Percentiles rank a stretch among this genome's conserved stretches.
These are phyloP conservation scores for Ganoderma leucocontextum DNA, from an alignment of 1,284 basidiomycete species.

Conservation along the genomic window DNA sequence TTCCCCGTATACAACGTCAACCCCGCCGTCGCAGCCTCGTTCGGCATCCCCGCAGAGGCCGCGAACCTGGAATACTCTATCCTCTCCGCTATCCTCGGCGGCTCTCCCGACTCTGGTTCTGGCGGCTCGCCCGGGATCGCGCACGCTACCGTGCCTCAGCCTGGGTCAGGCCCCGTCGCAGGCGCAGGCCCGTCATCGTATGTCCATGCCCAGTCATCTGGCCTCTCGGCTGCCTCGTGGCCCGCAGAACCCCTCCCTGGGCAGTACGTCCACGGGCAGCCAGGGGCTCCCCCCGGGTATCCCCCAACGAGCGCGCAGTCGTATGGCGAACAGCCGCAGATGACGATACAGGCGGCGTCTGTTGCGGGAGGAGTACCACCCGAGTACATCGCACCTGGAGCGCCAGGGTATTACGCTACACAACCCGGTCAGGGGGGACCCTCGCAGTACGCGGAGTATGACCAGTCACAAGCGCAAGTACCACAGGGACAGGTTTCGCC, in stretches of 20 bases:
- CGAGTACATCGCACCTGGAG: conserved; percentile 30
- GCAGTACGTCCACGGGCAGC: conserved; percentile 13
- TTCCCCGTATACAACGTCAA: conserved; percentile 49
- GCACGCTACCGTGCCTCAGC: conserved; percentile 22
- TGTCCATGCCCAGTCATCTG: conserved; percentile 30
- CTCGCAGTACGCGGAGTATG: conserved; percentile 29
- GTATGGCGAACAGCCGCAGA: conserved; percentile 41
- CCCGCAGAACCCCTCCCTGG: conserved; percentile 46
- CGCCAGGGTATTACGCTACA: conserved; percentile 21
- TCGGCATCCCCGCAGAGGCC: conserved; percentile 81
- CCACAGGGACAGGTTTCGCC: conserved; percentile 19
- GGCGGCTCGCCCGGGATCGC: conserved; percentile 49
- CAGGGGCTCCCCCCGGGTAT: conserved; percentile 8
- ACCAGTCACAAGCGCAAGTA: conserved; percentile 22
- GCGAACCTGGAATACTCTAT: conserved; percentile 94
- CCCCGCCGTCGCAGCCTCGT: conserved; percentile 40
- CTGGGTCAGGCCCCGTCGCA: conserved; percentile 8
- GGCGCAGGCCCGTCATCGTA: conserved; percentile 31
- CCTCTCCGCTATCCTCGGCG: conserved; percentile 88
- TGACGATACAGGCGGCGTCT: conserved; percentile 44
- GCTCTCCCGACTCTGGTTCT: conserved; percentile 62
- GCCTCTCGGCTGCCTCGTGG: conserved; percentile 52
- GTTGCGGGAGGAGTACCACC: conserved; percentile 21
- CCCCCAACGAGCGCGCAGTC: conserved; percentile 16
- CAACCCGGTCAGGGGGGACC: conserved; percentile 21